Evolutionary conservation across 148 eudicot species (phyloP).

Genomic region (Rheum nobile): DNA sequence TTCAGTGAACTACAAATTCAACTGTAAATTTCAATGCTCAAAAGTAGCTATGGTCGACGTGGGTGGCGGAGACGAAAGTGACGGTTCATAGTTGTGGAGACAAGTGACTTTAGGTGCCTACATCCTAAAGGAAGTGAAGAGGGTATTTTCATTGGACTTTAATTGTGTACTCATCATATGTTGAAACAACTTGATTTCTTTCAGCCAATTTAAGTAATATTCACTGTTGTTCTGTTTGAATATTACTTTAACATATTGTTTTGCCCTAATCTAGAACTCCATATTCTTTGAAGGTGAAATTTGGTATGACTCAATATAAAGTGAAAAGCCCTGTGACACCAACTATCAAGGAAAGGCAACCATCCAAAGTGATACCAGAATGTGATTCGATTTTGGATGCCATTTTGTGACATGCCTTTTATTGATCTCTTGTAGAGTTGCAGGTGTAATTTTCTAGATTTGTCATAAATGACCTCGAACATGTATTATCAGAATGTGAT

Average conservation of each 20-base stretch:
- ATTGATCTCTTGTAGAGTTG: no score
- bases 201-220: not conserved
- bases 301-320: not conserved
- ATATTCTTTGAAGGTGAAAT: not conserved
- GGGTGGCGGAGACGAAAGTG: not conserved
- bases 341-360: not conserved
- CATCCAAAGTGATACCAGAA: conserved; percentile 2
- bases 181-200: not conserved
- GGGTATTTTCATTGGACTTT: no score
- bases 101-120: not conserved
- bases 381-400: no score
- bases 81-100: not conserved
- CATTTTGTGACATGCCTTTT: no score
- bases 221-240: not conserved
- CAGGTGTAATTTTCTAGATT: no score
- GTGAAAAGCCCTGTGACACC: not conserved
- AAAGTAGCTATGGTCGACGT: not conserved
- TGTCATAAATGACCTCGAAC: no score
- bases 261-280: not conserved
- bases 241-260: not conserved
- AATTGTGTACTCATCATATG: no score
- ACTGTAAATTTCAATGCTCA: not conserved
- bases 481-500: no score
- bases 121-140: not conserved
- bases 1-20: not conserved